These are phyloP conservation scores for Pterocarpus santalinus DNA, from an alignment of 306 rosid genomes.

Conservation along the genomic window DNA sequence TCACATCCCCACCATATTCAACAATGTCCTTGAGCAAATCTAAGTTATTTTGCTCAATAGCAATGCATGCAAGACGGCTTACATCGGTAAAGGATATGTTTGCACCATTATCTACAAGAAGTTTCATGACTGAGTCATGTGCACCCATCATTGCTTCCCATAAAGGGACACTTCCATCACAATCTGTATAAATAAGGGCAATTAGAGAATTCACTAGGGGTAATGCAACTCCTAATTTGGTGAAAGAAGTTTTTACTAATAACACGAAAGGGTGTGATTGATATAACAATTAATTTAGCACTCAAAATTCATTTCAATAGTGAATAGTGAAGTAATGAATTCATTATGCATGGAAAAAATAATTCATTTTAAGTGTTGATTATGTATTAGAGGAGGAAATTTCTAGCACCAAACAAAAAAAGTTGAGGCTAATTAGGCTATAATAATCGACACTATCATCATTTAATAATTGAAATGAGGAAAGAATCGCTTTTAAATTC, in stretches of 20 bases:
- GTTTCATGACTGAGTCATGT: slow-evolving; percentile 55
- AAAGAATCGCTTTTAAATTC: not conserved
- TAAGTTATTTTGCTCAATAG: slow-evolving; percentile 59
- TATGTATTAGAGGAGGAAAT: not conserved
- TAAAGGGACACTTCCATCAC: slow-evolving; percentile 65
- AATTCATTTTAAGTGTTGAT: not conserved
- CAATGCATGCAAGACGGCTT: slow-evolving; percentile 58
- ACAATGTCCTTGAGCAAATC: slow-evolving; percentile 59
- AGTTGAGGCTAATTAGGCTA: not conserved
- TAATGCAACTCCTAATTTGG: not conserved
- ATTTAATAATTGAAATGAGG: not conserved
- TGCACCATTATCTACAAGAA: slow-evolving; percentile 65
- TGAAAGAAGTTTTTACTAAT: not conserved
- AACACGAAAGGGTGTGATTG: not conserved
- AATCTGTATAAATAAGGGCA: slow-evolving; percentile 55
- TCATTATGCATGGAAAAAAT: slow-evolving; percentile 1
- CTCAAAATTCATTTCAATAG: not conserved
- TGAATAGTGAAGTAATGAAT: not conserved
- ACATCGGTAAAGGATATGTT: slow-evolving; percentile 43
- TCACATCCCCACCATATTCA: slow-evolving; percentile 54
- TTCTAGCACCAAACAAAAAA: not conserved
- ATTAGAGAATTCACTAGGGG: not conserved
- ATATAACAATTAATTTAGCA: not conserved
- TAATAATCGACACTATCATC: not conserved
- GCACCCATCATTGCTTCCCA: slow-evolving; percentile 64